Conservation (phyloP, 345 rosid species). For the Rhizophora apiculata region DNA sequence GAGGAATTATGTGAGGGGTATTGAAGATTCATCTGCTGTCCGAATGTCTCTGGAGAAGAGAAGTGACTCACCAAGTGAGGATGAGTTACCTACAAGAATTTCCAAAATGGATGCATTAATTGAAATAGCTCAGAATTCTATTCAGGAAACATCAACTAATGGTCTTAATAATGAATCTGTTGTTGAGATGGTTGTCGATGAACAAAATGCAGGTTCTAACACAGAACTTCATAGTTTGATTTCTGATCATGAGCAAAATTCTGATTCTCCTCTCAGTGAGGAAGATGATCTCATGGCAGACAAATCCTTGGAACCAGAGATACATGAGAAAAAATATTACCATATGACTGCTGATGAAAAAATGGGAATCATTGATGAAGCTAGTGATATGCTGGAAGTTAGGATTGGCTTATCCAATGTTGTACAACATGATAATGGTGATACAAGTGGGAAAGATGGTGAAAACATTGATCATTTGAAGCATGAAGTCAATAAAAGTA, state of each 20-base stretch:
- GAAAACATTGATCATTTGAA: slow-evolving; percentile 15
- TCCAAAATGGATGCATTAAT: slow-evolving; percentile 81
- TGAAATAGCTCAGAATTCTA: slow-evolving; percentile 80
- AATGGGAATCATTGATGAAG: slow-evolving; percentile 26
- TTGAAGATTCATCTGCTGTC: slow-evolving; percentile 48
- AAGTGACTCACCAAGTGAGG: slow-evolving; percentile 31
- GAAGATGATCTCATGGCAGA: slow-evolving; percentile 28
- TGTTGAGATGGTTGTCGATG: slow-evolving; percentile 25
- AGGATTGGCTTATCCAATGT: slow-evolving; percentile 24
- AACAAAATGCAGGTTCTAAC: slow-evolving; percentile 25
- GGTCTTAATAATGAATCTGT: slow-evolving; percentile 28
- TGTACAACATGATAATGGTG: slow-evolving; percentile 19
- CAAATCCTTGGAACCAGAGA: slow-evolving; percentile 27
- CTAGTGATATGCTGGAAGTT: slow-evolving; percentile 25
- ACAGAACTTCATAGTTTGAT: slow-evolving; percentile 29
- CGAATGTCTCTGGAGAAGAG: slow-evolving; percentile 30
- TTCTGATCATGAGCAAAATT: slow-evolving; percentile 36
- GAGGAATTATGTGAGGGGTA: slow-evolving; percentile 59
- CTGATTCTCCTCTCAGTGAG: slow-evolving; percentile 35
- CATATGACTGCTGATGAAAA: slow-evolving; percentile 22
- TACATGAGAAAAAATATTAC: slow-evolving; percentile 22
- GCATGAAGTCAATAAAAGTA: slow-evolving; percentile 13
- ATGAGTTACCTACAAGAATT: slow-evolving; percentile 41
- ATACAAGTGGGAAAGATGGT: slow-evolving; percentile 6
- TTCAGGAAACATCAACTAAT: slow-evolving; percentile 41